Percentiles rank a stretch among this genome's conserved stretches.
These are phyloP conservation scores for Arthrobotrys pseudoclavata DNA, from an alignment of 2,329 filamentous ascomycete species.

Conservation along the genomic window DNA sequence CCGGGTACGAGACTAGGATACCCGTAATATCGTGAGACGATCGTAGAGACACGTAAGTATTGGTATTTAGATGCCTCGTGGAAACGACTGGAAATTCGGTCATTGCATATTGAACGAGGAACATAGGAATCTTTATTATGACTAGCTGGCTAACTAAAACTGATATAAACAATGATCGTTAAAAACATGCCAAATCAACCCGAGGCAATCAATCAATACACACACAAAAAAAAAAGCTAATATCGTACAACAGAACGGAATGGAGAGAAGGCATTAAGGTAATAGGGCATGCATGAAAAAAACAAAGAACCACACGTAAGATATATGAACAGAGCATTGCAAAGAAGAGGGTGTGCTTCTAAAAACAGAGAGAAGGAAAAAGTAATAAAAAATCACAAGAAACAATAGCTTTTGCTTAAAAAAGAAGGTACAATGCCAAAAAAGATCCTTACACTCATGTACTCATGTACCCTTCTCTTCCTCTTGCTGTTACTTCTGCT, in stretches of 20 bases:
- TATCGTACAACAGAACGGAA: constrained; percentile 10
- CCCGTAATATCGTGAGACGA: too few relatives aligned
- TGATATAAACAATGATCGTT: background rate
- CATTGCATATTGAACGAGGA: background rate
- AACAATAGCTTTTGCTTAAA: background rate
- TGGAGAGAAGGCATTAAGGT: background rate
- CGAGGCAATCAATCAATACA: background rate
- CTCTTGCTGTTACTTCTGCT: background rate
- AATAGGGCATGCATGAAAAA: background rate
- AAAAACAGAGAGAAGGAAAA: background rate
- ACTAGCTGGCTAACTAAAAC: background rate
- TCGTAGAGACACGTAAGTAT: too few relatives aligned
- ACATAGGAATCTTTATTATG: background rate
- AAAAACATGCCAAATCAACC: background rate
- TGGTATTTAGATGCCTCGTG: too few relatives aligned
- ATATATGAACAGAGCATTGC: background rate
- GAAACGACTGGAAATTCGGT: too few relatives aligned
- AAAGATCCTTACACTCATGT: background rate
- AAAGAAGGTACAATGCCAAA: background rate
- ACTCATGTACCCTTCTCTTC: background rate
- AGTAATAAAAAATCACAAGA: background rate
- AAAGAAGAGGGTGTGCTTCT: background rate
- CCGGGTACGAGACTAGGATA: too few relatives aligned
- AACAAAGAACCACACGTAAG: background rate
- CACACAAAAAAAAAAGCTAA: background rate